phyloP scores from a whole-genome alignment of 2,329 filamentous ascomycete genomes.

The Cladosporium sp. region DNA sequence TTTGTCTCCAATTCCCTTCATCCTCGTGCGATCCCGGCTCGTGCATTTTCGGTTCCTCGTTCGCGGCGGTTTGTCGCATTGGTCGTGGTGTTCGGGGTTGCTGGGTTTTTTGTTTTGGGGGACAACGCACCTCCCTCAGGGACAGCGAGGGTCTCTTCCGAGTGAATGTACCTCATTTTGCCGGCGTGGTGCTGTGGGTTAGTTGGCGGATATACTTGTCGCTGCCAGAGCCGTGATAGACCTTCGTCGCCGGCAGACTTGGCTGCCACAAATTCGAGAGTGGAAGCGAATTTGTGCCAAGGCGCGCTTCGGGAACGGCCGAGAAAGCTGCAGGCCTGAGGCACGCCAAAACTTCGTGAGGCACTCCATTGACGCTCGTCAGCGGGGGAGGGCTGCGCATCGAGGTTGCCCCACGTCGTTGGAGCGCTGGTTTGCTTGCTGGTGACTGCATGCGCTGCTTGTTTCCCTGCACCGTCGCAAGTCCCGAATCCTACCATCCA shows the following conservation, averaged over 20 bases:
- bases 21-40: neutral
- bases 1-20: neutral
- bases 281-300: neutral
- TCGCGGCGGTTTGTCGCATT: conserved; percentile 1
- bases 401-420: neutral
- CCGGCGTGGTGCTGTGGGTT: conserved; percentile 24
- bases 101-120: conserved; percentile 3
- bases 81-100: conserved; percentile 8
- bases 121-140: conserved; percentile 85
- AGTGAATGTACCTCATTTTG: conserved; percentile 99
- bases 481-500: neutral
- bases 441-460: neutral
- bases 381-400: too few relatives aligned
- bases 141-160: conserved; percentile 88
- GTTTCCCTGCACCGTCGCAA: neutral
- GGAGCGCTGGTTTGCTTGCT: neutral
- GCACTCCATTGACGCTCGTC: too few relatives aligned
- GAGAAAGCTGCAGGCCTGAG: neutral
- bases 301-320: neutral
- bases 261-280: too few relatives aligned
- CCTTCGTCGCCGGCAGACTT: neutral
- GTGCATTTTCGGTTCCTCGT: neutral
- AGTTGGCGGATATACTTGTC: conserved; percentile 6
- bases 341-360: neutral
- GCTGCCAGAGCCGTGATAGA: conserved; percentile 9